Evolutionary conservation across 2,329 filamentous ascomycete genomes (phyloP).

Genomic region (Orbilia quercus): DNA sequence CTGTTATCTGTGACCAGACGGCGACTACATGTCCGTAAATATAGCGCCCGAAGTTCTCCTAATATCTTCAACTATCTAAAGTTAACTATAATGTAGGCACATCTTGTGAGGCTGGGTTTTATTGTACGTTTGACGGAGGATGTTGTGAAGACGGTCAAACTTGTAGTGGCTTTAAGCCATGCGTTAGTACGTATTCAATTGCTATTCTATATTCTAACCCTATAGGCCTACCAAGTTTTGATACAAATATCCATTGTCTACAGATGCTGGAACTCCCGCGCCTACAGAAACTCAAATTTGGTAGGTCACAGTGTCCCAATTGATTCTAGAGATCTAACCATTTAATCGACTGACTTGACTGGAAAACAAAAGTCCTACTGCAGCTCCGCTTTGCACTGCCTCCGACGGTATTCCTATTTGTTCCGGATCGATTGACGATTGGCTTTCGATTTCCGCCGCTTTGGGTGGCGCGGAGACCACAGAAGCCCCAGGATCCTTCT

Average conservation of each 20-base stretch:
- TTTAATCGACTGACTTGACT: background rate
- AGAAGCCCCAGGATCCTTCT: background rate
- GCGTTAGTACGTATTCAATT: slow-evolving; percentile 36
- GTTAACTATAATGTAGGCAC: slow-evolving; percentile 9
- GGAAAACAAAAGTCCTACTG: slow-evolving; percentile 54
- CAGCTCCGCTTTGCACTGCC: slow-evolving; percentile 43
- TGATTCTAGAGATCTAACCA: background rate
- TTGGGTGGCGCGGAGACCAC: slow-evolving; percentile 15
- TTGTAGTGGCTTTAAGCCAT: slow-evolving; percentile 47
- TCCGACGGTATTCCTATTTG: slow-evolving; percentile 43
- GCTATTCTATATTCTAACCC: too few relatives aligned
- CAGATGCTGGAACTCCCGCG: slow-evolving; percentile 43
- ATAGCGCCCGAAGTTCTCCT: background rate
- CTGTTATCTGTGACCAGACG: slow-evolving; percentile 34
- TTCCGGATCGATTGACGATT: slow-evolving; percentile 36
- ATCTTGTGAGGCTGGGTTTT: slow-evolving; percentile 40
- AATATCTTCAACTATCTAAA: background rate
- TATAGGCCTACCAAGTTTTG: too few relatives aligned
- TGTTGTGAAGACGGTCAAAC: slow-evolving; percentile 34
- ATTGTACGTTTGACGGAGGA: slow-evolving; percentile 37
- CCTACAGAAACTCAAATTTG: slow-evolving; percentile 43
- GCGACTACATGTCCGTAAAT: slow-evolving; percentile 19
- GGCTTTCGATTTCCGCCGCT: slow-evolving; percentile 38
- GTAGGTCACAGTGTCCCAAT: slow-evolving; percentile 10
- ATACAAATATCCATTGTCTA: background rate